phyloP scores from a whole-genome alignment of 1,139 yeast species.

The Eremothecium gossypii region DNA sequence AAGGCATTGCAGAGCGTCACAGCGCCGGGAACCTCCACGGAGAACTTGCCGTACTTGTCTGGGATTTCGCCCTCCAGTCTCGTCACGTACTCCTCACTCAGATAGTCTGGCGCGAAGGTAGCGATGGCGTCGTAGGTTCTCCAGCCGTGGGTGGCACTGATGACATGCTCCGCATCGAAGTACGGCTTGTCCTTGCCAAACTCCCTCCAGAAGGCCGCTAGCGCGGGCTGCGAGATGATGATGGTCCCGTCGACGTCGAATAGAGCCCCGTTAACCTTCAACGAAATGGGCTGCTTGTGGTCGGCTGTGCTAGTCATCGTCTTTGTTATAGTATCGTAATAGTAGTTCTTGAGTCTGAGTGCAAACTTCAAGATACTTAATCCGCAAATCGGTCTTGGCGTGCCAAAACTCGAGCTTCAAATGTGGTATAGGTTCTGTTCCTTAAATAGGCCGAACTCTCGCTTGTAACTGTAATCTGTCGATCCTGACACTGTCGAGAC shows the following conservation, averaged over 20 bases:
- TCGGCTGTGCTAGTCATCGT: neutral
- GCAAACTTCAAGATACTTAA: neutral
- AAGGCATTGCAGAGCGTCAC: conserved; percentile 41
- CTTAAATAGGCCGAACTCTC: no score
- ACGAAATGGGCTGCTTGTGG: conserved; percentile 11
- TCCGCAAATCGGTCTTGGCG: no score
- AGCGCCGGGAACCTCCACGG: conserved; percentile 70
- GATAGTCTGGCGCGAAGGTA: conserved; percentile 67
- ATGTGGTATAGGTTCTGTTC: no score
- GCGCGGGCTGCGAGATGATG: conserved; percentile 73
- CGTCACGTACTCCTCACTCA: conserved; percentile 56
- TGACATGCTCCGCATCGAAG: conserved; percentile 60
- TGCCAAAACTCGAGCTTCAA: no score
- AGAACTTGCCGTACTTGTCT: conserved; percentile 59
- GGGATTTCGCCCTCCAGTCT: conserved; percentile 66
- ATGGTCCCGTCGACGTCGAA: conserved; percentile 84
- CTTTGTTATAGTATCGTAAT: neutral
- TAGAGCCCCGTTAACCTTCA: conserved; percentile 36
- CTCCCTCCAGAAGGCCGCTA: conserved; percentile 72
- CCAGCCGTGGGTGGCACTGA: conserved; percentile 72
- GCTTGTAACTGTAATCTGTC: no score
- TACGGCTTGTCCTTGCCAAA: conserved; percentile 62
- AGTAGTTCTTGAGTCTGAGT: neutral
- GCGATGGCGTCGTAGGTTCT: conserved; percentile 72
- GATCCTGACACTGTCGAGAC: no score